Percentiles rank a stretch among this genome's conserved stretches.
Conservation (phyloP, 352 stramenopile genomes). For the Phytophthora pini region DNA sequence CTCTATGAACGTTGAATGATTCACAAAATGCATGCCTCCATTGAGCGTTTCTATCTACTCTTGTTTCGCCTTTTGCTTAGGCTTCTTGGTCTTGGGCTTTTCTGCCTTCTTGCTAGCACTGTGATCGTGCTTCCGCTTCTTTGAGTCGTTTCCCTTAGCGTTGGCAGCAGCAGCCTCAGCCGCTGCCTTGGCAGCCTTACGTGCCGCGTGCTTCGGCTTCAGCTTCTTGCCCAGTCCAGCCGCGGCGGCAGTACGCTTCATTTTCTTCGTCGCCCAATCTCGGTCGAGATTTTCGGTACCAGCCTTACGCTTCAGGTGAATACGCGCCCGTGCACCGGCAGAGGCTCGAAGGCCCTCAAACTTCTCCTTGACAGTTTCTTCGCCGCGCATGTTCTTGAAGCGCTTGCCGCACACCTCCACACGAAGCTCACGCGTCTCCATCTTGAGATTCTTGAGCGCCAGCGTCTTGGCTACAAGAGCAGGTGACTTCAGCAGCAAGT, state of each 20-base stretch:
- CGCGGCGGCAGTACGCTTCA: constrained; percentile 37
- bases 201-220: constrained; percentile 67
- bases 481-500: constrained; percentile 82
- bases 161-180: constrained; percentile 17
- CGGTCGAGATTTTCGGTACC: constrained; percentile 19
- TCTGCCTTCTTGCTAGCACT: constrained; percentile 27
- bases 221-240: constrained; percentile 49
- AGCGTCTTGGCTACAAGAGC: constrained; percentile 77
- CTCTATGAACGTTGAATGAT: background rate
- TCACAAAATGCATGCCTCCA: constrained; percentile 22
- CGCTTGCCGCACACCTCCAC: constrained; percentile 86
- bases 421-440: constrained; percentile 73
- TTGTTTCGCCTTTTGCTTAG: constrained; percentile 75
- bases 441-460: constrained; percentile 65
- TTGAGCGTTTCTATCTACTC: constrained; percentile 31
- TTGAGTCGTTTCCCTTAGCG: constrained; percentile 28
- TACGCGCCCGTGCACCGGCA: constrained; percentile 59
- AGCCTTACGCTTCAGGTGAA: constrained; percentile 71
- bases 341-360: constrained; percentile 66
- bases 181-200: constrained; percentile 49
- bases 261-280: constrained; percentile 28
- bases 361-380: constrained; percentile 56
- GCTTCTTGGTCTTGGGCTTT: constrained; percentile 65
- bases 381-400: constrained; percentile 81
- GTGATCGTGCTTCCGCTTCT: constrained; percentile 37